phyloP scores from a whole-genome alignment of 352 stramenopile genomes.

The Thraustochytrium striatum region DNA sequence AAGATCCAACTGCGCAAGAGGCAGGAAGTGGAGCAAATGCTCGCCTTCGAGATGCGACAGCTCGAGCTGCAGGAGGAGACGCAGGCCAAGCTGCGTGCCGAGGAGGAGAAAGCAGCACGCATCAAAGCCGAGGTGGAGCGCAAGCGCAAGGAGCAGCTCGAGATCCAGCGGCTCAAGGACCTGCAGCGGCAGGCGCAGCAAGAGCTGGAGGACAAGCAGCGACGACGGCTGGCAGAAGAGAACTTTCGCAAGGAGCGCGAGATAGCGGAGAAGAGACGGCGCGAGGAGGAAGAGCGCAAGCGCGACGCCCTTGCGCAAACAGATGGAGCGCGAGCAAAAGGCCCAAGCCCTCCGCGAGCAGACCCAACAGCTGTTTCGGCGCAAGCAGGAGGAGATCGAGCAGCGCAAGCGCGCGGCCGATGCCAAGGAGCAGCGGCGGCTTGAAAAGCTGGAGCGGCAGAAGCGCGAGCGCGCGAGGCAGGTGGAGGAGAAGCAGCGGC shows the following conservation, averaged over 20 bases:
- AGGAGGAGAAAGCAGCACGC: slow-evolving; percentile 42
- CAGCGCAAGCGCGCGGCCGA: slow-evolving; percentile 60
- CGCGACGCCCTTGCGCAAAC: slow-evolving; percentile 51
- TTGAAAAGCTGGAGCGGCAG: slow-evolving; percentile 55
- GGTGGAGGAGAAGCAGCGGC: slow-evolving; percentile 73
- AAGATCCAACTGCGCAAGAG: slow-evolving; percentile 49
- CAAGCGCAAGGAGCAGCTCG: slow-evolving; percentile 42
- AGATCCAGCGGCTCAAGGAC: slow-evolving; percentile 60
- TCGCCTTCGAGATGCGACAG: slow-evolving; percentile 60
- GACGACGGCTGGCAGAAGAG: slow-evolving; percentile 64
- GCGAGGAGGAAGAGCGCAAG: slow-evolving; percentile 64
- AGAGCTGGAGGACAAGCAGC: slow-evolving; percentile 71
- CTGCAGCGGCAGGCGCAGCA: slow-evolving; percentile 56
- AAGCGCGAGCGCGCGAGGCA: slow-evolving; percentile 55
- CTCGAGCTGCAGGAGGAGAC: slow-evolving; percentile 64
- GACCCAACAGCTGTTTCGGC: slow-evolving; percentile 60
- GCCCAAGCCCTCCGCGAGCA: slow-evolving; percentile 73
- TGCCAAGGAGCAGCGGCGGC: slow-evolving; percentile 64
- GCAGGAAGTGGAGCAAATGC: slow-evolving; percentile 52
- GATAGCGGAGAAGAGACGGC: slow-evolving; percentile 69
- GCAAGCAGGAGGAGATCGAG: not conserved
- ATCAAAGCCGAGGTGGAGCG: slow-evolving; percentile 48
- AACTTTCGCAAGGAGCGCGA: slow-evolving; percentile 68
- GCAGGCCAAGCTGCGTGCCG: slow-evolving; percentile 42
- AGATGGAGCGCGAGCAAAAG: slow-evolving; percentile 55